Evolutionary conservation across 1,284 basidiomycete species (phyloP), one percentile per base, ranked within the genome.

Genomic region (Ustilago cynodontis): DNA sequence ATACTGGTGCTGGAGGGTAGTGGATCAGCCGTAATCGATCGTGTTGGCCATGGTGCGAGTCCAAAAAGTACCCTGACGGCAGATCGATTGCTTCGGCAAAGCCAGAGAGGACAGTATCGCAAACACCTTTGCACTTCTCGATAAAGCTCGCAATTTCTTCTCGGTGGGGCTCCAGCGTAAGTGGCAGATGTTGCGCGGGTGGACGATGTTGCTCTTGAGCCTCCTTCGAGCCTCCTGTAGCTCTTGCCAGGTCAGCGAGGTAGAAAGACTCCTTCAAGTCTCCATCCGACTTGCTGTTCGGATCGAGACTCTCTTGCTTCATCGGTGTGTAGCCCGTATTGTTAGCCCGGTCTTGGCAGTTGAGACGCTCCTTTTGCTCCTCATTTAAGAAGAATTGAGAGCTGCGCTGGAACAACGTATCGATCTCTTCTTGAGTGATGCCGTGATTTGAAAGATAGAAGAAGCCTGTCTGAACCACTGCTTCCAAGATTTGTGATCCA

Each of bases 211-310:
- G 35, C 28, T 35, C 37, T 13, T 61, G 28, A 6, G 20, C 59
- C 2, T 52, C 33, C 8, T 52, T 28, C 5, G 45, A 35, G 28
- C 65, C 54, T 1, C 53, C 51, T 29, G 57, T 24, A 1, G 70
- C 50, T 22, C 62, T 56, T 3, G 59, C 59, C 2, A 79, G 53
- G 0, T 61, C 65, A 16, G 73, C 71, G 20, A 83, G 62, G 56
- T 82, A 80, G 53, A 83, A 83, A 33, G 76, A 79, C 63, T 83
- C 80, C 54, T 83, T 83, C 4, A 83, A 64, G 55, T 83, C 81
- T n/a, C 78, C 80, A 24, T 50, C 66, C 5, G 52, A 57, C 11
- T 35, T 71, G 52, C 57, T 63, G 26, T 35, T 60, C 3, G 72
- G 60, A 33, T 80, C 78, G 14, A 78, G 61, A 8, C 49, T 58